These are phyloP conservation scores for Sphagnum magellanicum DNA, from an alignment of 228 moss, liverwort and hornwort genomes.

Conservation along the genomic window DNA sequence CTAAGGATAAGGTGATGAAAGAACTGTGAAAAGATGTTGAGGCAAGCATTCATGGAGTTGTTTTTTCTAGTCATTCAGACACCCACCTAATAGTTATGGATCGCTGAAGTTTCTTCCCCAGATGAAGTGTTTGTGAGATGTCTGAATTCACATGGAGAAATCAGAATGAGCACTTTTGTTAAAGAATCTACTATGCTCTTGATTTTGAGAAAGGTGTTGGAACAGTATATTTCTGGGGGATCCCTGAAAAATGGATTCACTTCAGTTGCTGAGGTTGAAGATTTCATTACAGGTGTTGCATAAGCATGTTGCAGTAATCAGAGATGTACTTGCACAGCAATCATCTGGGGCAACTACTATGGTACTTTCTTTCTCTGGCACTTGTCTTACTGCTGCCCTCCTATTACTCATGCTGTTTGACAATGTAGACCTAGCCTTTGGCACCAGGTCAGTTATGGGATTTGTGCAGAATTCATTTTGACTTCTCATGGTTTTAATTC, in stretches of 20 bases:
- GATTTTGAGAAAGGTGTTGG: no score
- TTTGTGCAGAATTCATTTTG: neutral
- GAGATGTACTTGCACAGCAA: slow-evolving; percentile 22
- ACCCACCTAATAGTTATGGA: neutral
- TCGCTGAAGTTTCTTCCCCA: neutral
- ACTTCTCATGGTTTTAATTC: neutral
- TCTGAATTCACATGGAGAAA: no score
- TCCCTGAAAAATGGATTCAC: neutral
- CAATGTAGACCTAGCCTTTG: slow-evolving; percentile 2
- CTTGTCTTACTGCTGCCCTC: neutral
- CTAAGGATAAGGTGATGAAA: neutral
- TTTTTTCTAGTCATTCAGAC: no score
- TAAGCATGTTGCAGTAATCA: slow-evolving; percentile 25
- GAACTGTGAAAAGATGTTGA: neutral
- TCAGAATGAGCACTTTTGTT: no score
- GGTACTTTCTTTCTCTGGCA: slow-evolving; percentile 7
- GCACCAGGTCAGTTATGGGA: neutral
- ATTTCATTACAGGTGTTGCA: slow-evolving; percentile 21
- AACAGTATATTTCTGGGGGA: no score
- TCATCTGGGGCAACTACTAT: slow-evolving; percentile 29
- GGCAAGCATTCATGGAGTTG: neutral
- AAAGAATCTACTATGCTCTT: no score
- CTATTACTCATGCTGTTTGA: neutral
- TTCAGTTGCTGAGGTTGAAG: neutral
- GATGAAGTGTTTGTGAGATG: neutral